A percentile compares a stretch with the other conserved stretches of the same genome.
These are phyloP conservation scores for Rubroshorea leprosula DNA, from an alignment of 345 rosid genomes.

Conservation along the genomic window DNA sequence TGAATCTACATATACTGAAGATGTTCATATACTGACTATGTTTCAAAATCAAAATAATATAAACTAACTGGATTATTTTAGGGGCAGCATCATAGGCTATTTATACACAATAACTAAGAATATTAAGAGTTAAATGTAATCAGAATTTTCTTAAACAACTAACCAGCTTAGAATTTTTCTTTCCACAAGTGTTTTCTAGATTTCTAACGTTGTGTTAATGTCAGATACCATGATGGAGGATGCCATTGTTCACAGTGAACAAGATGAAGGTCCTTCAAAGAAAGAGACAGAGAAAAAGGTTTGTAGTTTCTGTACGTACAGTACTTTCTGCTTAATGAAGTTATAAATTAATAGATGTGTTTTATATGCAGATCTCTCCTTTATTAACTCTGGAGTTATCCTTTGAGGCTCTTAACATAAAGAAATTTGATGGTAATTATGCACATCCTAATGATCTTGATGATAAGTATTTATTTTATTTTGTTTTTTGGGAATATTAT, in stretches of 20 bases:
- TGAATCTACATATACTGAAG: too few relatives aligned
- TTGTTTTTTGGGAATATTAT: conserved; percentile 20
- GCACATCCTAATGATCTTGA: conserved; percentile 13
- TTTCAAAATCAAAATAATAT: too few relatives aligned
- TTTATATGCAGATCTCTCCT: conserved; percentile 72
- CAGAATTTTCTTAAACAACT: not conserved
- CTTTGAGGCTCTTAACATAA: conserved; percentile 79
- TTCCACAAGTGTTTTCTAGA: conserved; percentile 1
- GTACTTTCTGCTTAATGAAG: conserved; percentile 1
- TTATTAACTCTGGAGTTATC: conserved; percentile 75
- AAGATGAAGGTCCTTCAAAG: conserved; percentile 46
- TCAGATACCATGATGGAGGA: conserved; percentile 42
- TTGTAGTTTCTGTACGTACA: conserved; percentile 12
- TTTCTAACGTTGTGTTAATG: conserved; percentile 18
- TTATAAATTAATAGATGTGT: conserved; percentile 21
- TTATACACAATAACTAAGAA: not conserved
- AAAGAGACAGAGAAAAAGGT: conserved; percentile 76
- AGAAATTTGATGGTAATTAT: conserved; percentile 77
- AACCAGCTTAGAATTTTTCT: conserved; percentile 10
- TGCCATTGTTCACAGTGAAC: conserved; percentile 34
- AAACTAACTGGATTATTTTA: too few relatives aligned
- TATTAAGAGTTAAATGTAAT: not conserved
- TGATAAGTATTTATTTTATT: conserved; percentile 6
- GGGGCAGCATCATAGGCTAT: not conserved
- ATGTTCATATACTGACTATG: too few relatives aligned